A percentile compares a stretch with the other conserved stretches of the same genome.
phyloP scores from a whole-genome alignment of 306 rosid species.

The Potentilla sterilis region DNA sequence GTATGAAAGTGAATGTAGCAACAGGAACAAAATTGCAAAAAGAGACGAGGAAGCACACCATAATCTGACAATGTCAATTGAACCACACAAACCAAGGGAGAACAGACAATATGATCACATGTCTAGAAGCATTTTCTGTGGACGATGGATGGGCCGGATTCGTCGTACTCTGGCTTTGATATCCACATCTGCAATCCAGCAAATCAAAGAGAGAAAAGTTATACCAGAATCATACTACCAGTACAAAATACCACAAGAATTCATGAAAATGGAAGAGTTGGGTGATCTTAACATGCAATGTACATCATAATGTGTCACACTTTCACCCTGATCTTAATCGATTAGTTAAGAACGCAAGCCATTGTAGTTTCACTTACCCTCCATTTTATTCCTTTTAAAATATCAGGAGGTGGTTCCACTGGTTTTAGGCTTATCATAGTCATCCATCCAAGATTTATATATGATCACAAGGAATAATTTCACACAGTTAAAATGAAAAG shows the following conservation, averaged over 20 bases:
- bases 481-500: background rate
- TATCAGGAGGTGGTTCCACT: background rate
- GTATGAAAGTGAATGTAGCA: background rate
- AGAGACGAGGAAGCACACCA: constrained; percentile 11
- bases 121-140: constrained; percentile 43
- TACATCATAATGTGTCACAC: background rate
- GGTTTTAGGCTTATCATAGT: background rate
- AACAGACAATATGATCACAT: background rate
- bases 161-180: constrained; percentile 41
- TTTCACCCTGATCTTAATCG: background rate
- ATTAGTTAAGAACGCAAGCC: background rate
- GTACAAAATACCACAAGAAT: background rate
- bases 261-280: background rate
- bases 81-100: constrained; percentile 2
- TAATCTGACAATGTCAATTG: constrained; percentile 15
- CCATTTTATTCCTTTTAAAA: background rate
- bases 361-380: background rate
- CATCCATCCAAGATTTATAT: background rate
- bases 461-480: background rate
- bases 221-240: background rate
- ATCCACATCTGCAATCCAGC: constrained; percentile 40
- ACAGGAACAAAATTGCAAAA: background rate
- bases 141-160: constrained; percentile 42
- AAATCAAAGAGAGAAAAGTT: background rate
- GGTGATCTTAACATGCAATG: background rate